Base-by-base conservation (phyloP, 139 green algal species). In the Volvox africanus region DNA sequence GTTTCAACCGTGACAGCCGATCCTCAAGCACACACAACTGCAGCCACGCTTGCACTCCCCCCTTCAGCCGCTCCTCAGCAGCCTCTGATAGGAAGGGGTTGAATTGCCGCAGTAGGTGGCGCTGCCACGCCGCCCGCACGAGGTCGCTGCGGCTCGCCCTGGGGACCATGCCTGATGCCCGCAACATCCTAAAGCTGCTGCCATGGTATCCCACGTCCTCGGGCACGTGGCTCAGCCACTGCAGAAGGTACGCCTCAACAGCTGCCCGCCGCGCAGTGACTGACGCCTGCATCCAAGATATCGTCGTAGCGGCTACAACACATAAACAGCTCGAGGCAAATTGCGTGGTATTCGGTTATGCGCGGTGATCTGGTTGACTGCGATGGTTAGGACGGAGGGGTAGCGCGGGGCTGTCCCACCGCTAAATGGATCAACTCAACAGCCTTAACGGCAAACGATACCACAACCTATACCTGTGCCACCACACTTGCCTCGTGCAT, bases 21-120 rank as follows among this genome's bases (percentile, higher is more conserved):
- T 96, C 95, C 92, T 96, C 94, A 61, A 96, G 92, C 83, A 96
- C 94, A 80, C 94, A 97, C 89, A 96, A 91, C 92, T 95, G 90
- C 92, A 95, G 91, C 94, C 95, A 96, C 55, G 89, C 17, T 80
- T 92, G 82, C 32, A 89, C 82, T 0, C 75, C 87, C 68, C 77
- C 11, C 22, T 81, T 88, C 78, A 96, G 79, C 30, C 61, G n/a
- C 21, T 35, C 32, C 5, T 12, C 11, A 9, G 91, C 80, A 17
- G 20, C 86, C 9, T 24, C 5, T 28, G 92, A 92, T 37, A 96
- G 80, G 79, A 95, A 94, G 5, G 91, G 92, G 80, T 95, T 94
- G 78, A 92, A 89, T 1, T 65, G 30, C 55, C 55, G 50, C 50
- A 28, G 26, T n/a, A 32, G 26, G 37, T 89, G 22, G 2, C 33